These are phyloP conservation scores for Xerocomellus amylosporus DNA, from an alignment of 768 basidiomycete genomes.

Conservation along the genomic window DNA sequence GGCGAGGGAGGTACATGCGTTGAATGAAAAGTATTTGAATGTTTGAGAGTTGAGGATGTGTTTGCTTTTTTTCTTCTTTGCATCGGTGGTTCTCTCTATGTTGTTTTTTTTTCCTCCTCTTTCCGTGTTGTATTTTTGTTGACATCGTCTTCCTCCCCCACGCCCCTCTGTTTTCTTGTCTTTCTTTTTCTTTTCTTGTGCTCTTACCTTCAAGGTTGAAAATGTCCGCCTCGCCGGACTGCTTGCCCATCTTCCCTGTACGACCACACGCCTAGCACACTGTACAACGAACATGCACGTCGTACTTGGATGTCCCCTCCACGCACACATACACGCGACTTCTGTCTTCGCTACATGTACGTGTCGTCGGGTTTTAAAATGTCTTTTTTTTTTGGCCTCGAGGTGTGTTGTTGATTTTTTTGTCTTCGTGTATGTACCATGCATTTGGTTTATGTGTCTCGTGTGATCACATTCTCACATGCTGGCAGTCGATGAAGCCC, in stretches of 20 bases:
- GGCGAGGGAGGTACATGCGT: conserved; percentile 76
- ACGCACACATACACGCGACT: no score
- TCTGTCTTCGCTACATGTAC: no score
- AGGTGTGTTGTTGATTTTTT: no score
- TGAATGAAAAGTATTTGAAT: conserved; percentile 81
- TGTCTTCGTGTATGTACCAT: no score
- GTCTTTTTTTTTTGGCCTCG: no score
- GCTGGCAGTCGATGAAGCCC: no score
- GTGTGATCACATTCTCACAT: no score
- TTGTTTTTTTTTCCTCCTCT: not conserved
- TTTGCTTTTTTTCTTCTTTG: not conserved
- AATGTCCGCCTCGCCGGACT: not conserved
- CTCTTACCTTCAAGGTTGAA: not conserved
- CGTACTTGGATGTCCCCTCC: not conserved
- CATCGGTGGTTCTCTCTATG: not conserved
- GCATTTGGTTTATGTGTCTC: no score
- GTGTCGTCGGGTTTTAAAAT: no score
- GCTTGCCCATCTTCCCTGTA: not conserved
- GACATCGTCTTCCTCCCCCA: not conserved
- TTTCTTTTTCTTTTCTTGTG: not conserved
- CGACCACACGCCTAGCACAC: not conserved
- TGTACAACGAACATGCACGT: not conserved
- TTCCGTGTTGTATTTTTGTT: not conserved
- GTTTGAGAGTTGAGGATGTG: conserved; percentile 22
- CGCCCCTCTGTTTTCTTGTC: not conserved